Evolutionary conservation across 495 filamentous ascomycete genomes (phyloP), one percentile per base, ranked within the genome.

Genomic region (Platismatia glauca): DNA sequence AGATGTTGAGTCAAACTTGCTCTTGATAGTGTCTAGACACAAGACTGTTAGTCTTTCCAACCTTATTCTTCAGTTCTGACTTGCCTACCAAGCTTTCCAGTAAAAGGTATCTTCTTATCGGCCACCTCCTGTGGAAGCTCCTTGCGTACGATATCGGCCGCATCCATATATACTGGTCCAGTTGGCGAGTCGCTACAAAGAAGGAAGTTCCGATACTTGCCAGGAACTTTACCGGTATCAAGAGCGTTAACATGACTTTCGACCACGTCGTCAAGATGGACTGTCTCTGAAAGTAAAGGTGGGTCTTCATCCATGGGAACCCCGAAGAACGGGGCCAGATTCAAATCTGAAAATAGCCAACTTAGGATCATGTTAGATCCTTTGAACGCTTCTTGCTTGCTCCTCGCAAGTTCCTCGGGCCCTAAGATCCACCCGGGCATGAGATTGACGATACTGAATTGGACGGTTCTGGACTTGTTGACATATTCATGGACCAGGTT

Each of bases 251-350:
- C 37, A 34, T 63, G 61, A 18, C 53, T 27, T 34, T 63, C 55
- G 7, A 63, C 55, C 7, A 63, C 61, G 48, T 63, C 61, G 29
- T 63, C 55, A 7, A 63, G 15, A 33, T 63, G 61, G 12, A 63
- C 61, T 27, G 52, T 58, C 34, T 63, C 61, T 4, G 55, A 34
- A 20, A 63, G 37, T 27, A 63, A 35, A 38, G 61, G 61, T 50
- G 39, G 12, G 15, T 31, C 27, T 58, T 63, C 55, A 16, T 44
- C 16, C 39, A 15, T 37, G 15, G 44, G 33, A 31, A 63, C 38
- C 33, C 37, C 61, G 0, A 63, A 8, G 11, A 63, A 50, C 29
- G 61, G 55, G 29, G 29, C 38, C 52, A 63, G 39, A 18, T 37
- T 57, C n/a, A 63, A 34, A 3, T 48, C 29, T 11, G 31, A 18